Percentiles rank a stretch among this genome's conserved stretches.
Evolutionary conservation across 192 early-diverging fungal species (phyloP).

Genomic region (Coemansia sp.): DNA sequence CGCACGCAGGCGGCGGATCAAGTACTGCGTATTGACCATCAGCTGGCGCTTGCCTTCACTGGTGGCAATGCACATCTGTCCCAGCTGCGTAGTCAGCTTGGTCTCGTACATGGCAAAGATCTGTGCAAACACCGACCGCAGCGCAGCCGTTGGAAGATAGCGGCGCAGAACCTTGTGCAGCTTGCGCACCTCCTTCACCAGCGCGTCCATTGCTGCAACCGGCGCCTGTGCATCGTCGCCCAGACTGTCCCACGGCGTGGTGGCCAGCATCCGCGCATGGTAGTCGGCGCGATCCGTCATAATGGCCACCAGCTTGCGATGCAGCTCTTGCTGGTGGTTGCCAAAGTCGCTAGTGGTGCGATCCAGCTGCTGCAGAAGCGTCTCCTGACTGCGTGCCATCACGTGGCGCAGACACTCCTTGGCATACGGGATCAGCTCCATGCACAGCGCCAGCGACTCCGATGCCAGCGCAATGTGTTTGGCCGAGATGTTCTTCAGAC

Average conservation of each 20-base stretch:
- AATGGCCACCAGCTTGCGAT: constrained; percentile 87
- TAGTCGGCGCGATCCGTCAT: constrained; percentile 87
- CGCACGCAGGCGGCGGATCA: constrained; percentile 63
- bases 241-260: constrained; percentile 54
- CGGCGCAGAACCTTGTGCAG: constrained; percentile 90
- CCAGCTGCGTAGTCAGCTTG: constrained; percentile 60
- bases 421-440: constrained; percentile 82
- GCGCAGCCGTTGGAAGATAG: constrained; percentile 70
- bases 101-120: constrained; percentile 78
- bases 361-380: constrained; percentile 89
- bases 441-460: constrained; percentile 86
- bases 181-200: constrained; percentile 89
- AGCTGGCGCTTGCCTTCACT: constrained; percentile 61
- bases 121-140: constrained; percentile 75
- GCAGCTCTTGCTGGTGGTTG: constrained; percentile 90
- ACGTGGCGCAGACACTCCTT: constrained; percentile 70
- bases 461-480: constrained; percentile 94
- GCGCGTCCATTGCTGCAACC: constrained; percentile 69
- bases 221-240: constrained; percentile 26
- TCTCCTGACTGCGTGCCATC: constrained; percentile 76
- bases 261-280: constrained; percentile 75
- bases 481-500: constrained; percentile 94
- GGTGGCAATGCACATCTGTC: constrained; percentile 26
- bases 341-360: constrained; percentile 76
- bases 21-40: constrained; percentile 75